These are phyloP conservation scores for Cutaneotrichosporon mucoides DNA, from an alignment of 1,284 basidiomycete genomes.

Conservation along the genomic window DNA sequence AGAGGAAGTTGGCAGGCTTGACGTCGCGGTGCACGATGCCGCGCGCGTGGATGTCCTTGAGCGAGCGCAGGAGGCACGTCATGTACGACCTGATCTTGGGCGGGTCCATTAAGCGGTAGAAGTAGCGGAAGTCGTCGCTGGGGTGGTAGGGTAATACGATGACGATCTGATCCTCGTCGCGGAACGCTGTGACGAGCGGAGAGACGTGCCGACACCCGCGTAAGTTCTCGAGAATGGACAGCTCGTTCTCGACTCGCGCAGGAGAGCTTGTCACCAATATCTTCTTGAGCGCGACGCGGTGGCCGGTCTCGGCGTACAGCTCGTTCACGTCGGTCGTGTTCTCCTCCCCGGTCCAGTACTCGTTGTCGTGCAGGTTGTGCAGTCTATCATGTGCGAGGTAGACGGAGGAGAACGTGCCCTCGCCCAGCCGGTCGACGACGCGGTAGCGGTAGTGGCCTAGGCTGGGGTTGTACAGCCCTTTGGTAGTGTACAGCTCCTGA, in stretches of 20 bases:
- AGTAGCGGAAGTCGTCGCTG: constrained; percentile 80
- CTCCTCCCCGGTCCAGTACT: constrained; percentile 66
- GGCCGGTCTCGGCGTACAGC: constrained; percentile 14
- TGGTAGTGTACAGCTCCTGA: constrained; percentile 44
- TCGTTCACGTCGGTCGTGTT: constrained; percentile 28
- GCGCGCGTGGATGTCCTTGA: constrained; percentile 83
- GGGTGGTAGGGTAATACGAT: constrained; percentile 91
- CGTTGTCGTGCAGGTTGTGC: constrained; percentile 73
- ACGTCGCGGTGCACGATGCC: constrained; percentile 95
- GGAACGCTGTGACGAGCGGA: constrained; percentile 91
- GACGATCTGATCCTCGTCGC: constrained; percentile 87
- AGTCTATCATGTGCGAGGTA: constrained; percentile 89
- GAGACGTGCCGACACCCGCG: constrained; percentile 74
- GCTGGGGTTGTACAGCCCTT: constrained; percentile 11
- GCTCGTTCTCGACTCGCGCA: constrained; percentile 87
- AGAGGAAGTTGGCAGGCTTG: constrained; percentile 97
- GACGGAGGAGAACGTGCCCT: constrained; percentile 95
- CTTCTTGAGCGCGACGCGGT: constrained; percentile 91
- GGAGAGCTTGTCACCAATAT: constrained; percentile 97
- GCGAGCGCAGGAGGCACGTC: constrained; percentile 81
- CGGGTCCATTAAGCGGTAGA: constrained; percentile 47
- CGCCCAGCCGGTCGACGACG: constrained; percentile 86
- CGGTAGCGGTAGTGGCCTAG: constrained; percentile 57
- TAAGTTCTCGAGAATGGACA: constrained; percentile 80
- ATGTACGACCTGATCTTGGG: constrained; percentile 74